Evolutionary conservation across 2,329 filamentous ascomycete species (phyloP).

Genomic region (Ceratocystis eucalypticola): DNA sequence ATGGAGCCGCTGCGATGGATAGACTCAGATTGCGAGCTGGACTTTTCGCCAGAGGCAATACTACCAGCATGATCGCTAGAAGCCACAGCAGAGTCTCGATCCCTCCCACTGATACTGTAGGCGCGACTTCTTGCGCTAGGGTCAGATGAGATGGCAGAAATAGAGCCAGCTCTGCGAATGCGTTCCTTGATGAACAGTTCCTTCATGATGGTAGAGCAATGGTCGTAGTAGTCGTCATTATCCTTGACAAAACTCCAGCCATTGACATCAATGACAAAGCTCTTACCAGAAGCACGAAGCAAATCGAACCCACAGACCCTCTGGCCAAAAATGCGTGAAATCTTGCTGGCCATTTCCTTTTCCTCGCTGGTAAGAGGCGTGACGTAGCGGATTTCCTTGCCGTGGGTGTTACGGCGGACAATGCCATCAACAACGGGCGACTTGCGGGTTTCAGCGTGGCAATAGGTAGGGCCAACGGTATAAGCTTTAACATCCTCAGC

Average conservation of each 20-base stretch:
- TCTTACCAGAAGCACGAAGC: conserved; percentile 72
- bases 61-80: background rate
- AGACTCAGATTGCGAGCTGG: conserved; percentile 1
- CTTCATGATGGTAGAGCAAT: conserved; percentile 70
- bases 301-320: conserved; percentile 93
- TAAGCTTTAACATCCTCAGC: conserved; percentile 98
- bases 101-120: background rate
- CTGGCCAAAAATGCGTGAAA: conserved; percentile 84
- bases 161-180: conserved; percentile 41
- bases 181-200: conserved; percentile 80
- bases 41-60: background rate
- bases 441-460: conserved; percentile 93
- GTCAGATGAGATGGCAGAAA: conserved; percentile 35
- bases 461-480: conserved; percentile 84
- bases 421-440: conserved; percentile 94
- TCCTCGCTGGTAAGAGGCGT: conserved; percentile 72
- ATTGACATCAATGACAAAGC: conserved; percentile 97
- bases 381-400: conserved; percentile 92
- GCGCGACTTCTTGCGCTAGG: conserved; percentile 6
- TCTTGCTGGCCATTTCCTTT: conserved; percentile 73
- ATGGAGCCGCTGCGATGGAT: background rate
- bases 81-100: background rate
- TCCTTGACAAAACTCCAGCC: conserved; percentile 99
- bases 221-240: conserved; percentile 96
- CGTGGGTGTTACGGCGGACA: conserved; percentile 89